These are phyloP conservation scores for Austroboletus novae-zelandiae DNA, from an alignment of 1,284 basidiomycete species.

Conservation along the genomic window DNA sequence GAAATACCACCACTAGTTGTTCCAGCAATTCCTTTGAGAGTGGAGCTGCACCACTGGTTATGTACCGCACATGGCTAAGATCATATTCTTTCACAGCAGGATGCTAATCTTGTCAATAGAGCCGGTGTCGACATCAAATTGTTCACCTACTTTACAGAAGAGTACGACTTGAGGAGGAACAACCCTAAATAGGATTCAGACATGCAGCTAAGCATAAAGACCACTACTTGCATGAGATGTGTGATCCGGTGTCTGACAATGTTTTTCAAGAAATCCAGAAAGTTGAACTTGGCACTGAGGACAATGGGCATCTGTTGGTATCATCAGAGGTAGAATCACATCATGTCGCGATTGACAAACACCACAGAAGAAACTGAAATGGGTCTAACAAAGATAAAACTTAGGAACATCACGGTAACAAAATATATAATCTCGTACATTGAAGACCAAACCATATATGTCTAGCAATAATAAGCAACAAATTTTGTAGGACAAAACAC, in stretches of 20 bases:
- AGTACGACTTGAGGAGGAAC: slow-evolving; percentile 56
- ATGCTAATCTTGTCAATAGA: slow-evolving; percentile 37
- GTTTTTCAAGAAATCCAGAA: slow-evolving; percentile 50
- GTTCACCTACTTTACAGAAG: slow-evolving; percentile 52
- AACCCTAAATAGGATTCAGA: slow-evolving; percentile 36
- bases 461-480: slow-evolving; percentile 32
- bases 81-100: slow-evolving; percentile 56
- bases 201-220: slow-evolving; percentile 1
- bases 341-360: slow-evolving; percentile 25
- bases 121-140: background rate
- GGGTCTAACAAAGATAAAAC: slow-evolving; percentile 28
- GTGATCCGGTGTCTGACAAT: slow-evolving; percentile 53
- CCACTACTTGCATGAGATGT: slow-evolving; percentile 44
- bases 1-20: slow-evolving; percentile 46
- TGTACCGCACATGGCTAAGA: slow-evolving; percentile 46
- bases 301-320: slow-evolving; percentile 43
- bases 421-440: slow-evolving; percentile 23
- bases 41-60: slow-evolving; percentile 61
- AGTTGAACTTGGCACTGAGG: slow-evolving; percentile 50
- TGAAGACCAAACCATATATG: slow-evolving; percentile 51
- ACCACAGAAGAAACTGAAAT: slow-evolving; percentile 41
- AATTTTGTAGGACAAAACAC: background rate
- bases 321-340: background rate
- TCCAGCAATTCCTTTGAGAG: slow-evolving; percentile 50
- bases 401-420: background rate